Evolutionary conservation across 306 rosid genomes (phyloP), one percentile per base, ranked within the genome.

Genomic region (Quercus robur): DNA sequence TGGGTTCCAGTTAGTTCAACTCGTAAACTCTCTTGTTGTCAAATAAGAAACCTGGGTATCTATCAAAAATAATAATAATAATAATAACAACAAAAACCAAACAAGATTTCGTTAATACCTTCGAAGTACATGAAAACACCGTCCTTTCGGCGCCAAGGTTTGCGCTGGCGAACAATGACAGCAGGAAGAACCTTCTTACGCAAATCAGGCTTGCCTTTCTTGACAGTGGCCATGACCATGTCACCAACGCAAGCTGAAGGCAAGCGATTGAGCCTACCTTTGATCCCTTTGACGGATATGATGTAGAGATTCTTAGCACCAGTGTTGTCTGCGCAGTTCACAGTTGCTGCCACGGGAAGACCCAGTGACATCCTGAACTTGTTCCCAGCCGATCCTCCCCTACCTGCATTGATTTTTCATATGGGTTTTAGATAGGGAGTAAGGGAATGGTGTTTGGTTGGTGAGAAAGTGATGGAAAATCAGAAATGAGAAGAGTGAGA

Each of bases 321-420:
- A 0, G 92, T 88, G 82, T 90, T 89, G 73, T 86, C 94, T 0
- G 91, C 94, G 75, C 91, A 92, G 81, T 90, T 92, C 70, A 92
- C 91, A 0, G 88, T 84, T 30, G 94, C 97, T 63, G 93, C 92
- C 90, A 90, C 94, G 23, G 89, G 91, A 5, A 90, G 80, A 88
- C 91, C 91, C 83, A 87, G 94, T 58, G 91, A 90, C 94, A 90
- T 92, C 77, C 93, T 84, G 28, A 89, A 88, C 87, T 88, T 91
- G 87, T 89, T 88, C 25, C 97, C 94, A 5, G 90, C 92, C 56
- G 85, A 84, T 49, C 90, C 89, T 85, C 89, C 90, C 51, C 89
- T 88, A 26, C 97, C 97, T 93, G 46, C 46, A 41, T 41, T 41
- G 46, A 41, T 41, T 41, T 38, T 38, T 41, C 46, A 41, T 41